These are phyloP conservation scores for Aspergillus jensenii DNA, from an alignment of 2,329 filamentous ascomycete genomes.

Conservation along the genomic window DNA sequence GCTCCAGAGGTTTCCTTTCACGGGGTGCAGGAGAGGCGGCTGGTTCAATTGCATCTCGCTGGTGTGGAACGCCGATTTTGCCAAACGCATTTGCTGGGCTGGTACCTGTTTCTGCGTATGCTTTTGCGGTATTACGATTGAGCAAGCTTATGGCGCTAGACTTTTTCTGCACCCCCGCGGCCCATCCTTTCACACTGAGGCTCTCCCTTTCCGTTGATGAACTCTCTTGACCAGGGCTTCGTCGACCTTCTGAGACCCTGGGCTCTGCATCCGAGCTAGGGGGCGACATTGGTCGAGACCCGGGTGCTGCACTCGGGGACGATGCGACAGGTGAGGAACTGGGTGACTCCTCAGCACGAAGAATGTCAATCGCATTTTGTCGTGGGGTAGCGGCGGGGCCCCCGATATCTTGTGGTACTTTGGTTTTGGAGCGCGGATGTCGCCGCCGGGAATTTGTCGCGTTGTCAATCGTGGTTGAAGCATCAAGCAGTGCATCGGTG, in stretches of 20 bases:
- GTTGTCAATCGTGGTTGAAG: constrained; percentile 82
- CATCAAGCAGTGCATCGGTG: constrained; percentile 85
- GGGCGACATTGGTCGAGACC: constrained; percentile 35
- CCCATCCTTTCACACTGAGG: constrained; percentile 27
- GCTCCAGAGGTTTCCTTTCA: constrained; percentile 27
- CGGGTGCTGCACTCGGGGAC: constrained; percentile 32
- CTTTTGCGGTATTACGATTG: constrained; percentile 58
- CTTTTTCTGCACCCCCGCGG: constrained; percentile 38
- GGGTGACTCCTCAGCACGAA: constrained; percentile 27
- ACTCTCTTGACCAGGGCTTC: constrained; percentile 30
- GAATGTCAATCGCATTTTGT: constrained; percentile 22
- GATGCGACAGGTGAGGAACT: constrained; percentile 37
- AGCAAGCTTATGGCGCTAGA: constrained; percentile 62
- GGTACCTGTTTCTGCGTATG: constrained; percentile 64
- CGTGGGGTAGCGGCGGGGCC: constrained; percentile 15
- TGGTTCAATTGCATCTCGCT: constrained; percentile 36
- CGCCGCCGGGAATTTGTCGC: constrained; percentile 49
- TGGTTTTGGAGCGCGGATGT: constrained; percentile 40
- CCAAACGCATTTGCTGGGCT: constrained; percentile 65
- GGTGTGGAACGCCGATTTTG: constrained; percentile 57
- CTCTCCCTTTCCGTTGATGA: constrained; percentile 33
- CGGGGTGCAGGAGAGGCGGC: constrained; percentile 39
- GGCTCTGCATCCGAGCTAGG: constrained; percentile 35
- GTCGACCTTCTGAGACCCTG: constrained; percentile 25
- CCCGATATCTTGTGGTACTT: constrained; percentile 36